Conservation (phyloP, 106 monocot genomes). For the Dendrobium chrysotoxum region DNA sequence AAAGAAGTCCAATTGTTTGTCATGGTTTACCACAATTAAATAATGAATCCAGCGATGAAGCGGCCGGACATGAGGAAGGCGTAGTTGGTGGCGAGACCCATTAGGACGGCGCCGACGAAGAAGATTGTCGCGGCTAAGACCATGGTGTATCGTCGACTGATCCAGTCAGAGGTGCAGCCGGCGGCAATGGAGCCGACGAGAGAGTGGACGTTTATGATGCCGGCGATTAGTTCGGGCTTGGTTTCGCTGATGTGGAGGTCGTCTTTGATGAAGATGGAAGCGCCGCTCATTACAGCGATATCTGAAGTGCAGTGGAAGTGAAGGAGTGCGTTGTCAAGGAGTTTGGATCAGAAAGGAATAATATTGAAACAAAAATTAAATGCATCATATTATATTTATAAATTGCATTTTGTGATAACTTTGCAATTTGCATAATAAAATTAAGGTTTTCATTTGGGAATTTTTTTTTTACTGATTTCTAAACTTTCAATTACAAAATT, state of each 20-base stretch:
- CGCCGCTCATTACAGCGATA: constrained; percentile 27
- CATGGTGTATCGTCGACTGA: constrained; percentile 28
- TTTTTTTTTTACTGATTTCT: too few relatives aligned
- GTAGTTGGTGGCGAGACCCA: constrained; percentile 22
- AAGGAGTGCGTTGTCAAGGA: too few relatives aligned
- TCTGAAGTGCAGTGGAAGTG: constrained; percentile 2
- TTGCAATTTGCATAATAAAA: too few relatives aligned
- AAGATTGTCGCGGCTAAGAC: constrained; percentile 17
- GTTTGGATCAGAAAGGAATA: background rate
- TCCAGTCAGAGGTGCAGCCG: constrained; percentile 24
- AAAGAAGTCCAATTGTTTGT: too few relatives aligned
- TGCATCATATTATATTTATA: too few relatives aligned
- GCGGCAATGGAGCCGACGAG: constrained; percentile 23
- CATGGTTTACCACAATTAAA: too few relatives aligned
- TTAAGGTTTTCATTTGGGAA: too few relatives aligned
- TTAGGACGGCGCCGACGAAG: constrained; percentile 21
- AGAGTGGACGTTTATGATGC: constrained; percentile 20
- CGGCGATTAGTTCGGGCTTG: constrained; percentile 13
- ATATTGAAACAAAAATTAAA: background rate
- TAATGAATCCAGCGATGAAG: constrained; percentile 14
- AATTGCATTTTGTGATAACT: too few relatives aligned
- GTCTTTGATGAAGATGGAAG: constrained; percentile 19
- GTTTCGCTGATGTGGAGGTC: constrained; percentile 19
- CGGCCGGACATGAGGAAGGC: constrained; percentile 26
- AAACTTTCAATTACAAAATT: too few relatives aligned